Conservation (phyloP, 208 protist genomes). For the Trypanosoma vivax region DNA sequence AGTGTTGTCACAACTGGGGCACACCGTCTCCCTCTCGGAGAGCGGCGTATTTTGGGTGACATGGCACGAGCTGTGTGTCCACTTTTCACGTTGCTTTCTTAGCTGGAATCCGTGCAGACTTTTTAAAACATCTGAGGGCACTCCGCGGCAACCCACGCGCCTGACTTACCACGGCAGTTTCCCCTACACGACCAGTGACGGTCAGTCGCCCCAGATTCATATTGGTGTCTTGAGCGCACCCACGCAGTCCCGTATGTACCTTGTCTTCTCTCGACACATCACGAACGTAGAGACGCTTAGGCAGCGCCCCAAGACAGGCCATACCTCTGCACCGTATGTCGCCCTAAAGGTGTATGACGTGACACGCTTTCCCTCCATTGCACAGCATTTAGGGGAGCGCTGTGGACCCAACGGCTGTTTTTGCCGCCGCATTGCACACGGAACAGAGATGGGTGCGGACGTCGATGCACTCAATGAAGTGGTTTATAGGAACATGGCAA, state of each 20-base stretch:
- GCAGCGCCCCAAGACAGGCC: constrained; percentile 50
- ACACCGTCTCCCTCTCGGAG: constrained; percentile 34
- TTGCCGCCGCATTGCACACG: constrained; percentile 56
- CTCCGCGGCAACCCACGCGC: constrained; percentile 46
- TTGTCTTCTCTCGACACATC: constrained; percentile 79
- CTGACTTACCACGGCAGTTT: constrained; percentile 66
- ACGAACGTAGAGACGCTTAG: constrained; percentile 53
- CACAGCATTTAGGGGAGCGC: constrained; percentile 45
- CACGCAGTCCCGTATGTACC: constrained; percentile 63
- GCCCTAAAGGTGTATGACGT: constrained; percentile 74
- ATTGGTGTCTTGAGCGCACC: constrained; percentile 58
- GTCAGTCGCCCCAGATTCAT: constrained; percentile 69
- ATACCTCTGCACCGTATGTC: constrained; percentile 43
- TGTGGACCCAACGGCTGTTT: constrained; percentile 70
- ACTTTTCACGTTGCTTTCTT: constrained; percentile 63
- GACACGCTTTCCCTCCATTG: constrained; percentile 60
- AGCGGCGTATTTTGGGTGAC: constrained; percentile 82
- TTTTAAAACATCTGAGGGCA: constrained; percentile 45
- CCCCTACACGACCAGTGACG: constrained; percentile 40
- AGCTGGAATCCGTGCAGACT: constrained; percentile 89
- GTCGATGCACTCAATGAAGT: constrained; percentile 58
- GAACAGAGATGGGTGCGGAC: constrained; percentile 39
- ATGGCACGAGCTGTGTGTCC: constrained; percentile 54
- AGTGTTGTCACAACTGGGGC: constrained; percentile 41
- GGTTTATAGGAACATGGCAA: constrained; percentile 47